These are phyloP conservation scores for Penicillium olsonii DNA, from an alignment of 2,329 filamentous ascomycete species.

Conservation along the genomic window DNA sequence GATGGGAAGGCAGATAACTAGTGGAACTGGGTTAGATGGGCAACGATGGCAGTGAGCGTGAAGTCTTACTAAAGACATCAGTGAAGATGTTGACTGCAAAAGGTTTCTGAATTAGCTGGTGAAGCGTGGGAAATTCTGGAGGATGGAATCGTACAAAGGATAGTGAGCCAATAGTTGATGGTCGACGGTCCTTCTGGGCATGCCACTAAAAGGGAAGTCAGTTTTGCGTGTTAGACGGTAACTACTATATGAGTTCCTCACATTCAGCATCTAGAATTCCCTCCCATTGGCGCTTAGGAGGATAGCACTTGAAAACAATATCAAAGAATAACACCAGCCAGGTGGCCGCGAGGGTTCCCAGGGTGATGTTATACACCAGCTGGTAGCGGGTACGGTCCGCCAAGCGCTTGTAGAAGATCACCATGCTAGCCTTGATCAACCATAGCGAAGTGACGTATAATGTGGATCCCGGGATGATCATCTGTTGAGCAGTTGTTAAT, in stretches of 20 bases:
- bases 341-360: conserved; percentile 16
- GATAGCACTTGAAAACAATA: conserved; percentile 25
- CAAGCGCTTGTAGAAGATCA: conserved; percentile 25
- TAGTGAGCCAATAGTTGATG: conserved; percentile 23
- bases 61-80: conserved; percentile 19
- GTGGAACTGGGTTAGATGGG: neutral
- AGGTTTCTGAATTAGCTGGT: conserved; percentile 14
- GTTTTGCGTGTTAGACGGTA: neutral
- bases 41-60: neutral
- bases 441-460: conserved; percentile 25
- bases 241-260: neutral
- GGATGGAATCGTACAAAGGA: conserved; percentile 18
- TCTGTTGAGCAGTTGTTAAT: conserved; percentile 11
- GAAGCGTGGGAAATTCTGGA: neutral
- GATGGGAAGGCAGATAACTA: conserved; percentile 24
- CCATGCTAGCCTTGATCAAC: conserved; percentile 24
- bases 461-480: conserved; percentile 26
- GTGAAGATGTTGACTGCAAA: conserved; percentile 25
- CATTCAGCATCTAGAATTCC: neutral
- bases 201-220: conserved; percentile 9
- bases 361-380: conserved; percentile 20
- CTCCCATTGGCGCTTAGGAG: conserved; percentile 14
- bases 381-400: conserved; percentile 23
- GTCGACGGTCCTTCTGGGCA: conserved; percentile 13
- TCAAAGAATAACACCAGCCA: conserved; percentile 24